A percentile compares a stretch with the other conserved stretches of the same genome.
Conservation (phyloP, 1,284 basidiomycete species). For the Anthracocystis walkeri region DNA sequence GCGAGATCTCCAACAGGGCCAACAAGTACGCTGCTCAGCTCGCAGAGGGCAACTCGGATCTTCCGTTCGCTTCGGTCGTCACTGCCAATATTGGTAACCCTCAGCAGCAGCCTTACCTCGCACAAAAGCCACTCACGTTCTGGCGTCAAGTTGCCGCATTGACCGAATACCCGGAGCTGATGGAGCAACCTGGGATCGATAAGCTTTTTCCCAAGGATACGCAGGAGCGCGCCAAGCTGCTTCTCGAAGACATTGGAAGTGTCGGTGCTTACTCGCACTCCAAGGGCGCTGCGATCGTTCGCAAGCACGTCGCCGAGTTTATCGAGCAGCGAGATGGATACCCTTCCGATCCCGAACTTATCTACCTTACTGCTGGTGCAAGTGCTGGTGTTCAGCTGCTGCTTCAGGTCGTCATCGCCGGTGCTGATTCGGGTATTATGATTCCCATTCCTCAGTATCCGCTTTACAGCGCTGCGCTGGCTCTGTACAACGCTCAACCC, state of each 20-base stretch:
- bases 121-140: slow-evolving; percentile 94
- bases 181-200: slow-evolving; percentile 77
- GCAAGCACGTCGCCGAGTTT: slow-evolving; percentile 89
- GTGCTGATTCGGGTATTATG: slow-evolving; percentile 78
- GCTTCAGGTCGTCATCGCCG: slow-evolving; percentile 81
- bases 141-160: slow-evolving; percentile 90
- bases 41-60: slow-evolving; percentile 71
- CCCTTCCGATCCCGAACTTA: slow-evolving; percentile 83
- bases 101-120: slow-evolving; percentile 87
- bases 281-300: slow-evolving; percentile 90
- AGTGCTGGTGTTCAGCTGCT: slow-evolving; percentile 90
- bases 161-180: slow-evolving; percentile 89
- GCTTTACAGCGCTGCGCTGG: slow-evolving; percentile 92
- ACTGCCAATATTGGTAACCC: slow-evolving; percentile 98
- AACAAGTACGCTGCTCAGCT: slow-evolving; percentile 76
- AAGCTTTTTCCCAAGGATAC: slow-evolving; percentile 85
- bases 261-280: slow-evolving; percentile 96
- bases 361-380: slow-evolving; percentile 94
- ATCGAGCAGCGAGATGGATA: slow-evolving; percentile 75
- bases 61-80: slow-evolving; percentile 90
- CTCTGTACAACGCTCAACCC: slow-evolving; percentile 82
- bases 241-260: slow-evolving; percentile 88
- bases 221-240: slow-evolving; percentile 82
- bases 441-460: slow-evolving; percentile 99
- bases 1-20: slow-evolving; percentile 91